phyloP scores from a whole-genome alignment of 257 asterid genomes.

The Scutellaria minor region DNA sequence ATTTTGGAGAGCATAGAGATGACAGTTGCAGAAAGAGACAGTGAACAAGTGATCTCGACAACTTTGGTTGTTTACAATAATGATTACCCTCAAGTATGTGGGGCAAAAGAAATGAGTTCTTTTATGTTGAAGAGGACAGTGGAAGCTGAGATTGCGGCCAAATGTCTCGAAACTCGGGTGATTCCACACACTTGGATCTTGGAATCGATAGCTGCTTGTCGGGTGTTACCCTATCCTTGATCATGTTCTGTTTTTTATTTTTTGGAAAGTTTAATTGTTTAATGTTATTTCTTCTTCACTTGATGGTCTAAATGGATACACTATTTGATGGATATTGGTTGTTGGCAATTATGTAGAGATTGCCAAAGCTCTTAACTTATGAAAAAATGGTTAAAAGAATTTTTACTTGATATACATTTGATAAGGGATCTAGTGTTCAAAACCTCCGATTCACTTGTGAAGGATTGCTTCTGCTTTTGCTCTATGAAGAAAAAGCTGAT shows the following conservation, averaged over 20 bases:
- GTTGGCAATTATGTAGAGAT: no score
- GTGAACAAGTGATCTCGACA: constrained; percentile 30
- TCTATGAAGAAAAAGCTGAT: no score
- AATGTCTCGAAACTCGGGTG: constrained; percentile 40
- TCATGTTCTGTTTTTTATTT: background rate
- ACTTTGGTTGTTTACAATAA: constrained; percentile 56
- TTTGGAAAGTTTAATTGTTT: no score
- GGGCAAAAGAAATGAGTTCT: constrained; percentile 44
- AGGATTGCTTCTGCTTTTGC: no score
- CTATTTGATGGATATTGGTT: no score
- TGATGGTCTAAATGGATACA: no score
- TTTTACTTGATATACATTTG: no score
- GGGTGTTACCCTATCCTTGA: constrained; percentile 44
- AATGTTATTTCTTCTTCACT: no score
- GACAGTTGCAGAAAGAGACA: constrained; percentile 28
- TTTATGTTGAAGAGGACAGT: constrained; percentile 41
- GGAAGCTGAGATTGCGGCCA: constrained; percentile 57
- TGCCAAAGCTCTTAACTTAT: no score
- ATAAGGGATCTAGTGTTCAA: no score
- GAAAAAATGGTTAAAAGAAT: no score
- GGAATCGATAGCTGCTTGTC: constrained; percentile 81
- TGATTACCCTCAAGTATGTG: constrained; percentile 46
- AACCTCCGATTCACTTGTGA: no score
- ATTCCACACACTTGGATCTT: constrained; percentile 87
- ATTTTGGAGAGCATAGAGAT: constrained; percentile 50